A percentile compares a stretch with the other conserved stretches of the same genome.
Evolutionary conservation across 495 filamentous ascomycete genomes (phyloP).

Genomic region (Talaromyces thailandensis): DNA sequence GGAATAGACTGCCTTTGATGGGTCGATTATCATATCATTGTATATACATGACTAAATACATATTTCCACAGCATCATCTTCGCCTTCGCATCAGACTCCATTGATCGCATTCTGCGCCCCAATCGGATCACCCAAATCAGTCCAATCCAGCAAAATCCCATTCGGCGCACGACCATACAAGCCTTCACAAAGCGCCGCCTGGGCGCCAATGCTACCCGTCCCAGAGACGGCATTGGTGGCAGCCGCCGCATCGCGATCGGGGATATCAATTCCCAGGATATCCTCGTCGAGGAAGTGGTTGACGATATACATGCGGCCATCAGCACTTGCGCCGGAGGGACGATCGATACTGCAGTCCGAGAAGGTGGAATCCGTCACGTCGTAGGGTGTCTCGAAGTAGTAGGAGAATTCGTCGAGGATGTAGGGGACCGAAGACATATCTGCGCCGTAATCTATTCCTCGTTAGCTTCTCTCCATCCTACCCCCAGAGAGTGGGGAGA

Average conservation of each 20-base stretch:
- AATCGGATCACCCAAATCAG: constrained; percentile 51
- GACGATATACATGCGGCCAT: constrained; percentile 46
- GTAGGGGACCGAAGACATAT: constrained; percentile 42
- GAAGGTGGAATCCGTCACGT: constrained; percentile 41
- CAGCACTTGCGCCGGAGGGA: constrained; percentile 35
- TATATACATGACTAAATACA: not conserved
- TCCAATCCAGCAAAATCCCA: constrained; percentile 62
- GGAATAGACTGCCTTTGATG: constrained; percentile 4
- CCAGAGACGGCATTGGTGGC: constrained; percentile 48
- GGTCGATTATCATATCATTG: not conserved
- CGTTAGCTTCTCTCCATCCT: not conserved
- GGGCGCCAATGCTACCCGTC: constrained; percentile 48
- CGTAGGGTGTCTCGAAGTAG: constrained; percentile 65
- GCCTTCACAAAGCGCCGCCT: constrained; percentile 41
- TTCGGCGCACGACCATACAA: constrained; percentile 48
- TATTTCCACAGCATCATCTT: not conserved
- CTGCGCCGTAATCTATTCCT: constrained; percentile 36
- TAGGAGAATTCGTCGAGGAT: constrained; percentile 62
- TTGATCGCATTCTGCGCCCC: constrained; percentile 49
- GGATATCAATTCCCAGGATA: constrained; percentile 41
- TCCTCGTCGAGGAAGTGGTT: constrained; percentile 41
- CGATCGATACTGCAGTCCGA: constrained; percentile 53
- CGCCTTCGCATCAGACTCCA: constrained; percentile 26
- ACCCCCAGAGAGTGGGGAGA: constrained; percentile 1
- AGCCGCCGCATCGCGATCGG: constrained; percentile 41